Conservation (phyloP, 108 stramenopile species). For the Mayamaea pseudoterrestris region DNA sequence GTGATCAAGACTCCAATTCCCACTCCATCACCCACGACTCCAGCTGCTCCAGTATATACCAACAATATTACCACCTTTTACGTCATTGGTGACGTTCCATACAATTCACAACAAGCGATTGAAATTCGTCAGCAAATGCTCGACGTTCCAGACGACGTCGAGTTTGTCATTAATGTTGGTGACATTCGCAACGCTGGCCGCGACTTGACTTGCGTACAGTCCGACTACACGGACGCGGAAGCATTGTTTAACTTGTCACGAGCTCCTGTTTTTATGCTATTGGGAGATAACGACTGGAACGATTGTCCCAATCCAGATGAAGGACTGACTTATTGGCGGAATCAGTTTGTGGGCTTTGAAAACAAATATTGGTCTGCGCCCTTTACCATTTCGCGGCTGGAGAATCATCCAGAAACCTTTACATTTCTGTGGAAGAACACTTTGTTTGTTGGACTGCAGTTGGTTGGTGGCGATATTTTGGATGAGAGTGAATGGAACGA, state of each 20-base stretch:
- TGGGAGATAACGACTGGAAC: slow-evolving; percentile 53
- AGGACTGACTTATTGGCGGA: slow-evolving; percentile 13
- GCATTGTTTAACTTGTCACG: slow-evolving; percentile 33
- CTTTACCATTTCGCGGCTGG: slow-evolving; percentile 9
- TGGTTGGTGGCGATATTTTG: slow-evolving; percentile 15
- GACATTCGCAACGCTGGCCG: slow-evolving; percentile 30
- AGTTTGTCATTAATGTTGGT: slow-evolving; percentile 61
- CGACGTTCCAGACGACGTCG: slow-evolving; percentile 27
- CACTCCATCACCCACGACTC: neutral
- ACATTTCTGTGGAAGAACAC: slow-evolving; percentile 21
- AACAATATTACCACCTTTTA: slow-evolving; percentile 9
- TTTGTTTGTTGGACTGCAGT: slow-evolving; percentile 23
- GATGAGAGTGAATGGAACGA: slow-evolving; percentile 13
- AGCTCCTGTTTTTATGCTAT: slow-evolving; percentile 42
- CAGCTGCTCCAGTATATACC: neutral
- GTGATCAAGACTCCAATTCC: too few relatives aligned
- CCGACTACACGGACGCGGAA: slow-evolving; percentile 32
- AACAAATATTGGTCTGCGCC: slow-evolving; percentile 12
- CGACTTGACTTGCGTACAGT: slow-evolving; percentile 19
- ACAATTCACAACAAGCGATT: slow-evolving; percentile 2
- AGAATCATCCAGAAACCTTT: slow-evolving; percentile 12
- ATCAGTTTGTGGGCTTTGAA: slow-evolving; percentile 15
- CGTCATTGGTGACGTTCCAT: slow-evolving; percentile 26
- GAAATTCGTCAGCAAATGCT: slow-evolving; percentile 9
- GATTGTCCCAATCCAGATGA: slow-evolving; percentile 23